Base-by-base conservation (phyloP, 495 filamentous ascomycete species). In the Penicilliopsis zonata region DNA sequence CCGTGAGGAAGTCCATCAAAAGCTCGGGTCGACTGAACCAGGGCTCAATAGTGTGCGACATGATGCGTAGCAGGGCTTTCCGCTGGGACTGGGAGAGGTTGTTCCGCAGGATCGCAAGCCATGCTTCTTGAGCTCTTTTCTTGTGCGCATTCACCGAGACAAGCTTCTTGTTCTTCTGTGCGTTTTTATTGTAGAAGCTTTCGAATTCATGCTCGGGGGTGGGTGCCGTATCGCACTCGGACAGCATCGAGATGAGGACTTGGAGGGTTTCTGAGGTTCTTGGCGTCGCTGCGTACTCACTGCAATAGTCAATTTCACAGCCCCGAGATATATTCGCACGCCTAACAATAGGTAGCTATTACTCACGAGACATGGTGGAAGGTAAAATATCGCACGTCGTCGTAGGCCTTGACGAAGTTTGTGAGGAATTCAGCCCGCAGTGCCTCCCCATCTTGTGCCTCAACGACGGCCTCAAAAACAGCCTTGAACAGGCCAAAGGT, bases 1-100 rank as follows among this genome's bases (percentile, higher is more conserved):
- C 86, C 2, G 86, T 94, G 22, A 99, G 59, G 57, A 96, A 96
- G 61, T 99, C 92, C 78, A 95, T 87, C n/a, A 99, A 67, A 5
- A 88, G 64, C 46, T 94, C 86, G 4, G 81, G 76, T 21, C 81
- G 77, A 20, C 56, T 69, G 56, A 96, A 94, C 80, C 82, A 88
- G 1, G 90, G 87, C 29, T 80, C 78, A 33, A 96, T 86, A 13
- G 67, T 72, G 37, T 66, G 63, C 3, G 82, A 67, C 65, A 93
- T 80, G 31, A 76, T 64, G 12, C 74, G 67, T 17, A 99, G 61
- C 1, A 93, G 59, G 20, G 65, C 59, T 53, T 96, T 99, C 31
- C 81, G 77, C 41, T 90, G 80, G n/a, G 74, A 67, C 28, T 44
- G 61, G 59, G 49, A 87, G 59, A 58, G 44, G 18, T 31, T 67